phyloP scores from a whole-genome alignment of 1,284 basidiomycete genomes.

The Coniferiporia weirii region DNA sequence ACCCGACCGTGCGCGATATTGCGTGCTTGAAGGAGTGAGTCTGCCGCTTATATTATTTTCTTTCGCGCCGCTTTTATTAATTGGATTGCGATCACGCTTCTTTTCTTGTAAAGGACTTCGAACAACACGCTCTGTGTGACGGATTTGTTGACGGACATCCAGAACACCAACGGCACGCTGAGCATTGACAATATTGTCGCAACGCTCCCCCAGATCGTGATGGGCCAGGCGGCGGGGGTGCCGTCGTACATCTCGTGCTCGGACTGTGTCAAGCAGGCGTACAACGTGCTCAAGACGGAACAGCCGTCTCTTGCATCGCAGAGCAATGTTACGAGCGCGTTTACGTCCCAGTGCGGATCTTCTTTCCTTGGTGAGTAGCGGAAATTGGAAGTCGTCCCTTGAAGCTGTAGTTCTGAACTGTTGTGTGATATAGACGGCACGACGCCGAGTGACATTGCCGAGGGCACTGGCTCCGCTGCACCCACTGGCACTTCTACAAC shows the following conservation, averaged over 20 bases:
- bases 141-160: constrained; percentile 42
- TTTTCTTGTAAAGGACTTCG: constrained; percentile 30
- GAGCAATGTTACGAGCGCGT: constrained; percentile 24
- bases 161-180: constrained; percentile 38
- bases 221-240: constrained; percentile 25
- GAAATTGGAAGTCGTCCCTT: neutral
- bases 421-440: constrained; percentile 26
- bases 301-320: constrained; percentile 32
- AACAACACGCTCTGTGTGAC: constrained; percentile 47
- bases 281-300: constrained; percentile 38
- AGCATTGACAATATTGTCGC: constrained; percentile 25
- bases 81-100: neutral
- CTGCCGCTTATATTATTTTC: neutral
- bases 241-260: constrained; percentile 47
- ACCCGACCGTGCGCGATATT: constrained; percentile 46
- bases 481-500: constrained; percentile 21
- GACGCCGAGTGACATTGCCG: constrained; percentile 33
- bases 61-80: neutral
- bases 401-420: constrained; percentile 1
- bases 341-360: constrained; percentile 43
- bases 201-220: constrained; percentile 23
- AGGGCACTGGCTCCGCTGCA: constrained; percentile 30
- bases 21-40: constrained; percentile 55
- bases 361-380: constrained; percentile 32
- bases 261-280: constrained; percentile 49